Evolutionary conservation across 352 stramenopile species (phyloP), one percentile per base, ranked within the genome.

Genomic region (Lagenidium giganteum): DNA sequence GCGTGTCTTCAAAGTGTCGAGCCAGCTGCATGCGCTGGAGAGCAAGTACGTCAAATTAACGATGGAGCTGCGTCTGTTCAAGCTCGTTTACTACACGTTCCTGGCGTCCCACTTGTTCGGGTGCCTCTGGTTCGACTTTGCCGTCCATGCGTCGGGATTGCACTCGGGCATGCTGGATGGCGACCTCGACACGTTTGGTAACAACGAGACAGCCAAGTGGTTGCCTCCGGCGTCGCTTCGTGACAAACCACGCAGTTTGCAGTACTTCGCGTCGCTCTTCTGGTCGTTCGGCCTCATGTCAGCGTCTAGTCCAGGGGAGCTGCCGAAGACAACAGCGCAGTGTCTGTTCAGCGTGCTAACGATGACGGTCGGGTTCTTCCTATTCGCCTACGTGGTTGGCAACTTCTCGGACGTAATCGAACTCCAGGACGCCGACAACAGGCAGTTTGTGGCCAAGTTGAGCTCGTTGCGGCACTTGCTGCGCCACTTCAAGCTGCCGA

Each of bases 121-220:
- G 2, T 80, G 68, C 47, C 42, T 77, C 14, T 80, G 68, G 66
- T 84, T 80, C 23, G 67, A 82, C 17, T 84, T 84, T 33, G 72
- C 63, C 9, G 64, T 67, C 4, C 61, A 76, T 30, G 62, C 55
- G 0, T 74, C 69, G 6, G 66, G 66, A 2, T 32, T 76, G 27
- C 59, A 72, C 9, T 56, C 57, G 8, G 42, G 48, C 23, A 25
- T 58, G 8, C 20, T 14, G 18, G 1, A 23, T n/a, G n/a, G 26
- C 27, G 4, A 25, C 13, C 1, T 34, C 18, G 29, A 47, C 34
- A 16, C 8, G 12, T 79, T 75, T 49, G 64, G 67, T 4, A 31
- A 36, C 13, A 55, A 59, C n/a, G n/a, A n/a, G n/a, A n/a, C n/a
- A n/a, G n/a, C n/a, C n/a, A 11, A 40, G 30, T 77, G 65, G 66